phyloP scores from a whole-genome alignment of 2,329 filamentous ascomycete genomes.

The Trichoderma endophyticum region DNA sequence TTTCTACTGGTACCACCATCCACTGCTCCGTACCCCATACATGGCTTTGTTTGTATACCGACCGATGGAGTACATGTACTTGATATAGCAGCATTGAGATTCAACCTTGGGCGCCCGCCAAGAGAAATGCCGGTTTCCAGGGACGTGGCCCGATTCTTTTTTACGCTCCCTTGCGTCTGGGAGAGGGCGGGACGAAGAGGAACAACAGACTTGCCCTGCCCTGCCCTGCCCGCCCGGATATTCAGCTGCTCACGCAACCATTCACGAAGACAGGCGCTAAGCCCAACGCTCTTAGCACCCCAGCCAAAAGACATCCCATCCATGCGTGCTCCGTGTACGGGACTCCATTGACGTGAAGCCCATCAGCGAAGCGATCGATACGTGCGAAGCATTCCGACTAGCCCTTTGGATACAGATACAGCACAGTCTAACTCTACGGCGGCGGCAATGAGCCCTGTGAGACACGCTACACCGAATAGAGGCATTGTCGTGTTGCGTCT shows the following conservation, averaged over 20 bases:
- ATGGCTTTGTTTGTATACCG: not conserved
- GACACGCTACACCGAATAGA: not conserved
- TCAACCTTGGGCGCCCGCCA: not conserved
- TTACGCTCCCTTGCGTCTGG: not conserved
- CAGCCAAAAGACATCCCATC: not conserved
- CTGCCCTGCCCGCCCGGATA: not conserved
- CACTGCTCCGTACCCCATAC: not conserved
- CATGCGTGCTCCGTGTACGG: not conserved
- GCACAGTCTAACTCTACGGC: not conserved
- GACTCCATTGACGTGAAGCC: not conserved
- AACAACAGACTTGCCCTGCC: not conserved
- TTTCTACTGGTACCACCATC: not conserved
- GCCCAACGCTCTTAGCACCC: not conserved
- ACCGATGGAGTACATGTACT: not conserved
- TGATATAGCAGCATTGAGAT: not conserved
- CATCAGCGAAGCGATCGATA: not conserved
- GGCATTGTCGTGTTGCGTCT: not conserved
- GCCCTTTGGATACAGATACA: not conserved
- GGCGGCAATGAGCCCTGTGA: not conserved
- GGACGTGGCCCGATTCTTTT: not conserved
- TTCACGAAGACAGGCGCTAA: not conserved
- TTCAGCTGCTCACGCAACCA: constrained; percentile 5
- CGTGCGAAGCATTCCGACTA: not conserved
- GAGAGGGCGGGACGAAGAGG: not conserved
- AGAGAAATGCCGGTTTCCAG: not conserved